These are phyloP conservation scores for Trichoderma sp. DNA, from an alignment of 2,329 filamentous ascomycete species.

Conservation along the genomic window DNA sequence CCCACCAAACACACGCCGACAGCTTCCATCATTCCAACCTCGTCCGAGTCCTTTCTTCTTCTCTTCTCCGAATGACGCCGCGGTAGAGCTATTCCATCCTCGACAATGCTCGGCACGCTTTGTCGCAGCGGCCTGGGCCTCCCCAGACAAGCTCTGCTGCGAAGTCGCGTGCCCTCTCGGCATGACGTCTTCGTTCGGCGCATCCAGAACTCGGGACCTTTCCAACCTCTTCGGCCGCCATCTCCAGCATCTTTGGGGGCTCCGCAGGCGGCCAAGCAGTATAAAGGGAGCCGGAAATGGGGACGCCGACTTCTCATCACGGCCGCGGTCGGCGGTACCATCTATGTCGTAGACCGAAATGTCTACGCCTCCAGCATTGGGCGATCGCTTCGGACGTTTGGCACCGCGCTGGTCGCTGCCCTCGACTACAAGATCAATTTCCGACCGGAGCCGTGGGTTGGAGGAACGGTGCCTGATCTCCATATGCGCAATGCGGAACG, in stretches of 20 bases:
- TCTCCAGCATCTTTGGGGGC: constrained; percentile 75
- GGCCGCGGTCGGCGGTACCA: constrained; percentile 54
- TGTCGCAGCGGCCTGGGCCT: constrained; percentile 29
- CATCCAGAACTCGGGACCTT: constrained; percentile 43
- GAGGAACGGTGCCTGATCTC: constrained; percentile 70
- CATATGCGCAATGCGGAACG: constrained; percentile 82
- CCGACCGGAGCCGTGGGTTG: constrained; percentile 70
- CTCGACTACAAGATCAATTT: constrained; percentile 98
- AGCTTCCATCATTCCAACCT: not conserved
- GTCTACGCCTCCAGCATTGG: constrained; percentile 76
- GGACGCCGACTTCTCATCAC: constrained; percentile 67
- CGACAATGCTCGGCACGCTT: constrained; percentile 30
- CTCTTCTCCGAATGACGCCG: constrained; percentile 18
- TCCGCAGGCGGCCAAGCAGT: constrained; percentile 67
- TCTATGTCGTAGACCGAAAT: constrained; percentile 68
- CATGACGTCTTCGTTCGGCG: constrained; percentile 25
- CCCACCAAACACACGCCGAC: not conserved
- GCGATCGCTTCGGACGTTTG: constrained; percentile 79
- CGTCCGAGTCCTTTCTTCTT: not conserved
- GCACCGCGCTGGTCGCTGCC: constrained; percentile 73
- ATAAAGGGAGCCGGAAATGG: constrained; percentile 69
- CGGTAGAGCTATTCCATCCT: not conserved
- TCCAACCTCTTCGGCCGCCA: constrained; percentile 69
- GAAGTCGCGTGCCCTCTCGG: constrained; percentile 22
- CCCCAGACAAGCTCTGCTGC: constrained; percentile 22